Base-by-base conservation (phyloP, 805 yeast genomes). In the Starmerella geochares region DNA sequence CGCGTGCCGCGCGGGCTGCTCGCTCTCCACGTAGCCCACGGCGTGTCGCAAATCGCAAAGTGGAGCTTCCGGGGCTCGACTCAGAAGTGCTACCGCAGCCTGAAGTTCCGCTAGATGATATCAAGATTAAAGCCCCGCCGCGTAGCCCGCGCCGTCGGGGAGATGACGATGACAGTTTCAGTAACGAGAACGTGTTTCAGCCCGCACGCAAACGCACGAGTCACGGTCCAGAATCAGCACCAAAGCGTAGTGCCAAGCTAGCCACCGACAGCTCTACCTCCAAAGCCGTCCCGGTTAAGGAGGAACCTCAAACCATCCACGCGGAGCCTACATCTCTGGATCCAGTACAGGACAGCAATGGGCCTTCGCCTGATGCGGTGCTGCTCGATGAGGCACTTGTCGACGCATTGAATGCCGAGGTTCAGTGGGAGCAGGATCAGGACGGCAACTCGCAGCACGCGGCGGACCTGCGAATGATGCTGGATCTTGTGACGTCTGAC, bases 181-280 rank as follows among this genome's bases (percentile, higher is more conserved):
- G 51, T 10, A 17, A 23, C 14, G 49, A 53, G 23, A 59, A 59
- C 47, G 56, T 58, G 33, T 59, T 59, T 48, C 62, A 59, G 49
- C 25, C 29, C 10, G 23, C 47, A 6, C 49, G 47, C 39, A 48
- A 48, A 41, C 51, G 56, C 25, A 27, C 41, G 23, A 44, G 40
- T 19, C 41, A 44, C 28, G 38, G 40, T 23, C 48, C 49, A 16
- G 36, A 25, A 42, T 21, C 46, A 10, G 33, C 24, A 8, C 7
- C 31, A 38, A 50, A 28, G 5, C 41, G 31, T 9, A 36, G 27
- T n/a, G 23, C 40, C 39, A 46, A 25, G 40, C 13, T 20, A 10
- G 35, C 16, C 31, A 29, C 47, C 19, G 37, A 10, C 13, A n/a
- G 37, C 11, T 5, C 35, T 13, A 6, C 35, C 11, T n/a, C 35